Evolutionary conservation across 83 land plant genomes (phyloP).

Genomic region (Picea abies): DNA sequence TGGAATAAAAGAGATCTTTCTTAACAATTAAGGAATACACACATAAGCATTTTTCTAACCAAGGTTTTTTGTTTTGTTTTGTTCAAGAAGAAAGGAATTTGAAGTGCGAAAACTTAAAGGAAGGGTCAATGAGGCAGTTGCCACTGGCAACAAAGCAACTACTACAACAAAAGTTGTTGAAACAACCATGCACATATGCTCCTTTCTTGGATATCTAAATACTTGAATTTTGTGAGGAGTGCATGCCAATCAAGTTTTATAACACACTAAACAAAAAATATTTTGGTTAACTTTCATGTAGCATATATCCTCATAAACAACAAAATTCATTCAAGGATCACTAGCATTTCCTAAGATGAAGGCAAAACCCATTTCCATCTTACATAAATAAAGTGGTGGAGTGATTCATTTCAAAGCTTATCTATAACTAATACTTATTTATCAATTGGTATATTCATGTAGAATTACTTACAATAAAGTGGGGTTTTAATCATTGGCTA

Average conservation of each 20-base stretch:
- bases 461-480: too few species aligned
- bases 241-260: background rate
- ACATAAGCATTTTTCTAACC: too few species aligned
- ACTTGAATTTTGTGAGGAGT: background rate
- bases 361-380: background rate
- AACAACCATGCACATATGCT: slow-evolving; percentile 31
- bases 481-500: too few species aligned
- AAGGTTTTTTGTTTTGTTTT: too few species aligned
- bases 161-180: slow-evolving; percentile 94
- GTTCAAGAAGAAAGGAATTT: slow-evolving; percentile 76
- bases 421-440: too few species aligned
- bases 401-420: too few species aligned
- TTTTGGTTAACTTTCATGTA: slow-evolving; percentile 2
- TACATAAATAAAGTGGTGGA: too few species aligned
- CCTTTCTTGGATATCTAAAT: slow-evolving; percentile 5
- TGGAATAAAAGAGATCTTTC: too few species aligned
- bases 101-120: slow-evolving; percentile 86
- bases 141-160: slow-evolving; percentile 86
- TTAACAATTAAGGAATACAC: too few species aligned
- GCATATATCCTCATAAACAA: slow-evolving; percentile 6
- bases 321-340: background rate
- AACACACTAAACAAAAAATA: background rate
- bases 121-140: slow-evolving; percentile 84
- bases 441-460: too few species aligned
- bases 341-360: slow-evolving; percentile 1